Conservation (phyloP, 495 filamentous ascomycete genomes). For the Xylaria castorea region DNA sequence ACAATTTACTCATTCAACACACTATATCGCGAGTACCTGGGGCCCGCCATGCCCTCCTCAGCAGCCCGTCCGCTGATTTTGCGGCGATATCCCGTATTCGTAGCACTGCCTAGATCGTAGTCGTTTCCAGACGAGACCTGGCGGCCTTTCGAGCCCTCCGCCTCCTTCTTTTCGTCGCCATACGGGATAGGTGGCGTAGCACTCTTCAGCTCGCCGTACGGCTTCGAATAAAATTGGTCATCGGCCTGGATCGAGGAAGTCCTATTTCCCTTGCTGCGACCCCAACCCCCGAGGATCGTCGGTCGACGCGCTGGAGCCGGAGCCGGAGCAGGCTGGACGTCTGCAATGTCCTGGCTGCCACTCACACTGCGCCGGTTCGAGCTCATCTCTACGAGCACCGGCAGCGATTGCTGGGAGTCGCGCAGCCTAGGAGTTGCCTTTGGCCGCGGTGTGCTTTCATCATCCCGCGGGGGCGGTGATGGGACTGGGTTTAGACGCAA, state of each 20-base stretch:
- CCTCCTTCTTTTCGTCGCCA: conserved; percentile 29
- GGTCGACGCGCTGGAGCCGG: conserved; percentile 18
- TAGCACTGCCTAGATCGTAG: conserved; percentile 60
- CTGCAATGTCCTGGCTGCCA: conserved; percentile 44
- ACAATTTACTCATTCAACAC: conserved; percentile 34
- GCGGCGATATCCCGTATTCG: conserved; percentile 47
- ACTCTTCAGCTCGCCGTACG: conserved; percentile 56
- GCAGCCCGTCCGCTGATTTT: conserved; percentile 85
- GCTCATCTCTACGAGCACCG: conserved; percentile 50
- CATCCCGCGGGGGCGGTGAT: conserved; percentile 23
- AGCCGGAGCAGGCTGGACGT: conserved; percentile 34
- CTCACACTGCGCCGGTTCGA: conserved; percentile 48
- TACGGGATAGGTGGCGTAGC: conserved; percentile 57
- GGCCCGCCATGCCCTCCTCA: conserved; percentile 69
- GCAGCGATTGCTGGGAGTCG: conserved; percentile 23
- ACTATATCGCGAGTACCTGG: conserved; percentile 42
- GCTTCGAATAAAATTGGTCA: conserved; percentile 58
- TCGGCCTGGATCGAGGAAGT: conserved; percentile 59
- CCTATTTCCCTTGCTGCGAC: conserved; percentile 40
- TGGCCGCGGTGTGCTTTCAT: conserved; percentile 22
- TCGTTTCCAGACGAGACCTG: conserved; percentile 65
- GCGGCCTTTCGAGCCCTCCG: conserved; percentile 27
- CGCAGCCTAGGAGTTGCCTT: conserved; percentile 42
- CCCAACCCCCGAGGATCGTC: conserved; percentile 17
- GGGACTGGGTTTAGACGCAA: conserved; percentile 51